Evolutionary conservation across 345 rosid species (phyloP).

Genomic region (Conringia planisiliqua): DNA sequence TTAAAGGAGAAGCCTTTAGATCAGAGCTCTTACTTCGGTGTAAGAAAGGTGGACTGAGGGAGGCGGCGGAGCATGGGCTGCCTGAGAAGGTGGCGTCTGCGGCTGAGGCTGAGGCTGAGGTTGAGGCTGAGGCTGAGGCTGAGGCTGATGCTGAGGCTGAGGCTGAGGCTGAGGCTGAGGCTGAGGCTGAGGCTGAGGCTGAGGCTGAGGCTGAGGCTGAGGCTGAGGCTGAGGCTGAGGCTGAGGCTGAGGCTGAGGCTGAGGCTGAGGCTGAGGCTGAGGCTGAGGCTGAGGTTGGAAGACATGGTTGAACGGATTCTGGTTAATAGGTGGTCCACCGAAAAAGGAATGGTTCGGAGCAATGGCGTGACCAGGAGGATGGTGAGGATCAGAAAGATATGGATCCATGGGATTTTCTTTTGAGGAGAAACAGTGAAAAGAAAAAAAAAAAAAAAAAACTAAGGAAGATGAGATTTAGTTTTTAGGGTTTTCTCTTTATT

Average conservation of each 20-base stretch:
- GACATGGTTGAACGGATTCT: not conserved
- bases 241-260: not conserved
- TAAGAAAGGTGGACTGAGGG: conserved; percentile 19
- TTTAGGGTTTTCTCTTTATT: conserved; percentile 2
- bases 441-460: not conserved
- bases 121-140: not conserved
- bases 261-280: not conserved
- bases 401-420: conserved; percentile 25
- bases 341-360: not conserved
- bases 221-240: not conserved
- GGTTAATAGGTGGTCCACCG: not conserved
- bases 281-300: not conserved
- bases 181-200: not conserved
- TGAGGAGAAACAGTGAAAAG: not conserved
- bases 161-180: not conserved
- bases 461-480: conserved; percentile 14
- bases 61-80: not conserved
- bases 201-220: not conserved
- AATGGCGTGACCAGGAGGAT: not conserved
- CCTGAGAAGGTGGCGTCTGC: not conserved
- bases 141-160: not conserved
- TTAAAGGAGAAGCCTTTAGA: not conserved
- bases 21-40: conserved; percentile 18
- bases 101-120: not conserved
- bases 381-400: conserved; percentile 26